These are phyloP conservation scores for Cyathus striatus DNA, from an alignment of 768 basidiomycete genomes.

Conservation along the genomic window DNA sequence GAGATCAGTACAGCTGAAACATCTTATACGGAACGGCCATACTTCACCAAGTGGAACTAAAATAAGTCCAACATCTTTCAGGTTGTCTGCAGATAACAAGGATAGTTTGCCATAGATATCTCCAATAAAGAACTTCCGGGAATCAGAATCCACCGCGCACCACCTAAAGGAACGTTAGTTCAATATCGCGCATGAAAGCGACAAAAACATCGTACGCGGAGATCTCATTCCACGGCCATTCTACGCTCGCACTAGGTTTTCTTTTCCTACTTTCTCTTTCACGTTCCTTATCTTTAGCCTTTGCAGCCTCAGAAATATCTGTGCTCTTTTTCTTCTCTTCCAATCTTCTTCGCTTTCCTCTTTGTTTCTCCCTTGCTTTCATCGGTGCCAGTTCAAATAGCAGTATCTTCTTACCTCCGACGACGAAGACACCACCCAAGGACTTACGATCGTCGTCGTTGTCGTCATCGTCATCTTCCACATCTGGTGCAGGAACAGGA, in stretches of 20 bases:
- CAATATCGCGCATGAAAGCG: background rate
- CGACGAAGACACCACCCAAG: conserved; percentile 65
- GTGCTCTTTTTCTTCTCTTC: conserved; percentile 46
- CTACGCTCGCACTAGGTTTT: conserved; percentile 50
- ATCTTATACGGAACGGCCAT: conserved; percentile 6
- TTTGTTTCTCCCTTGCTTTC: conserved; percentile 45
- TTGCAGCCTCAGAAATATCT: conserved; percentile 33
- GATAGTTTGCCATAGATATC: conserved; percentile 70
- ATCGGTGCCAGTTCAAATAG: conserved; percentile 53
- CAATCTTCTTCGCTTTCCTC: conserved; percentile 47
- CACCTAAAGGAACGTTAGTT: conserved; percentile 30
- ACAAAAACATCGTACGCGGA: conserved; percentile 46
- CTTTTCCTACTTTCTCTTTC: conserved; percentile 48
- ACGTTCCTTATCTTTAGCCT: conserved; percentile 52
- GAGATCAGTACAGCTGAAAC: background rate
- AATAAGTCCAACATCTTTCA: conserved; percentile 37
- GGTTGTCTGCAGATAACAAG: conserved; percentile 50
- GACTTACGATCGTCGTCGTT: conserved; percentile 29
- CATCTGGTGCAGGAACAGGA: conserved; percentile 29
- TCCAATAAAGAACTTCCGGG: conserved; percentile 53
- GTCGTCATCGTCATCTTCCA: conserved; percentile 20
- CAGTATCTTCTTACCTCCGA: conserved; percentile 63
- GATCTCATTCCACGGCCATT: conserved; percentile 77
- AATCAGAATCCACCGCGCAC: conserved; percentile 42
- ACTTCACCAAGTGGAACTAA: conserved; percentile 74